Evolutionary conservation across 768 basidiomycete species (phyloP), one percentile per base, ranked within the genome.

Genomic region (Suillus subaureus): DNA sequence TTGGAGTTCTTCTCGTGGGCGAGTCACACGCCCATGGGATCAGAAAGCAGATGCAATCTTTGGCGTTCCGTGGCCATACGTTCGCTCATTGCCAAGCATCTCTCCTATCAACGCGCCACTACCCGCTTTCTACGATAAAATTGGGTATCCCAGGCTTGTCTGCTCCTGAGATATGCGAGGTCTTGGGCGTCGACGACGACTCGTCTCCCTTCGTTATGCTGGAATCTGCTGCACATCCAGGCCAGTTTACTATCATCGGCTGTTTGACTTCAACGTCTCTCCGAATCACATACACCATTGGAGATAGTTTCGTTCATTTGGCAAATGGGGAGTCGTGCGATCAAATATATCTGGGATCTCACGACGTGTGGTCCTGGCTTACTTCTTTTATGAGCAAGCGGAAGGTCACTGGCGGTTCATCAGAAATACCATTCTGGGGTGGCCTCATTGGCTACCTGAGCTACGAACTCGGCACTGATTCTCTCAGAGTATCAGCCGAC

Each of bases 401-500:
- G 58, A 81, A 79, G 65, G 85, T 83, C 11, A 66, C 69, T 28
- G 81, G 81, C 28, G 90, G 91, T 4, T 70, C 70, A 49, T 69
- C 80, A 8, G 82, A 87, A 12, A 74, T 87, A 52, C 93, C 92
- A 0, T 94, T 94, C 74, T 93, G 92, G 91, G 93, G 92, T 42
- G 93, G 93, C 28, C 79, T 94, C 16, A 76, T 94, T 28, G 93
- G 93, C 11, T 87, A 85, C 66, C 77, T 94, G 66, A 91, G 90
- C 69, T 95, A 94, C 71, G 93, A 94, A 74, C 80, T 93, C 21
- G 93, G 92, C 15, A 83, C 89, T 6, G 77, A 83, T 52, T 80
- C 85, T 8, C 75, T 93, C 31, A 73, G 79, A 26, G 78, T 89
- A 60, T 76, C 81, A 62, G 73, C 82, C 33, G 77, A 75, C 43